These are phyloP conservation scores for Ulmus americana DNA, from an alignment of 331 rosid species.

Conservation along the genomic window DNA sequence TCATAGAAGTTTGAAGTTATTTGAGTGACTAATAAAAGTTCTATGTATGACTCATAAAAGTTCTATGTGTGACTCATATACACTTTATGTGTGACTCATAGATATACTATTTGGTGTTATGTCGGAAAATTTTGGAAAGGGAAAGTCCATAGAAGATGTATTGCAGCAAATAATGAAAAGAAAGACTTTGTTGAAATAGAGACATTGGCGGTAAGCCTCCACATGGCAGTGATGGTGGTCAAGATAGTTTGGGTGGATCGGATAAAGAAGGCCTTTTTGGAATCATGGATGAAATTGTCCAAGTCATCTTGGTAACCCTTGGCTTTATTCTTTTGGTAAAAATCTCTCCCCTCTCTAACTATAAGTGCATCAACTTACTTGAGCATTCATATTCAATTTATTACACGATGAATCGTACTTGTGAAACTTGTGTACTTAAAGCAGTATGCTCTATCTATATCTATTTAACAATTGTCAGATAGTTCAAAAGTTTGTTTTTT, in stretches of 20 bases:
- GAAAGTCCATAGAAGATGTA: conserved; percentile 58
- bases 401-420: neutral
- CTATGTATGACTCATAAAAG: too few relatives aligned
- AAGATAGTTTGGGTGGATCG: conserved; percentile 43
- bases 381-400: neutral
- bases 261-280: conserved; percentile 45
- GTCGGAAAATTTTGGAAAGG: conserved; percentile 43
- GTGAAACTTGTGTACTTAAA: neutral
- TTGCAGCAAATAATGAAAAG: conserved; percentile 48
- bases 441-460: neutral
- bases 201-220: conserved; percentile 33
- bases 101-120: neutral
- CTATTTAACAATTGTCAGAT: neutral
- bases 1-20: too few relatives aligned
- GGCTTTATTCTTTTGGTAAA: conserved; percentile 65
- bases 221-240: conserved; percentile 28
- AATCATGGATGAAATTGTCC: conserved; percentile 54
- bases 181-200: conserved; percentile 40
- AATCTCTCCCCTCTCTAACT: conserved; percentile 5
- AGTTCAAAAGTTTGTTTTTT: too few relatives aligned
- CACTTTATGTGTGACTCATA: too few relatives aligned
- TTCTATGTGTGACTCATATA: too few relatives aligned
- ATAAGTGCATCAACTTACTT: neutral
- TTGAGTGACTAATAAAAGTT: too few relatives aligned
- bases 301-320: conserved; percentile 58